Conservation (phyloP, 2,329 filamentous ascomycete genomes). For the Penicillium sp. region DNA sequence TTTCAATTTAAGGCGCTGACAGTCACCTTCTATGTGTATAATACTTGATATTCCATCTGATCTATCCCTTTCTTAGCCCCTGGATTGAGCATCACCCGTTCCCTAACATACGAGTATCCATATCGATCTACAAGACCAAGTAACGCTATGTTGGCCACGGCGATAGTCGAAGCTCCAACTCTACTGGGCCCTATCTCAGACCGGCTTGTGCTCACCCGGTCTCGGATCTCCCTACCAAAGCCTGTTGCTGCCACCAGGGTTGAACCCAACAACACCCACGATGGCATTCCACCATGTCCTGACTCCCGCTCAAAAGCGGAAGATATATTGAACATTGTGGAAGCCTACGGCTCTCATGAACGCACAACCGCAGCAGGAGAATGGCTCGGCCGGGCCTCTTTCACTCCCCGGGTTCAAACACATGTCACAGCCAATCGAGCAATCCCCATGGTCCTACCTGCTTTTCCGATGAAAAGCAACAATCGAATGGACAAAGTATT, state of each 20-base stretch:
- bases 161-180: neutral
- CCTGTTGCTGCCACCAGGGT: neutral
- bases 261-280: neutral
- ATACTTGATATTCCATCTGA: neutral
- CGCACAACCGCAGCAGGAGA: slow-evolving; percentile 2
- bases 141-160: slow-evolving; percentile 1
- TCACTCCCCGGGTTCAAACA: slow-evolving; percentile 5
- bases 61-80: slow-evolving; percentile 4
- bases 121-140: neutral
- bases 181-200: neutral
- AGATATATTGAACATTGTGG: slow-evolving; percentile 4
- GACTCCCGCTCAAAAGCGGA: neutral
- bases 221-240: neutral
- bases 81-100: neutral
- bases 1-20: neutral
- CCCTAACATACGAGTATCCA: neutral
- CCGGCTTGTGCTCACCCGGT: neutral
- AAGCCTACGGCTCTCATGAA: slow-evolving; percentile 4
- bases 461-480: slow-evolving; percentile 12
- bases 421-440: slow-evolving; percentile 2
- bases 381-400: slow-evolving; percentile 10
- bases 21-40: neutral
- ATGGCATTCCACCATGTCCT: neutral
- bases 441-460: slow-evolving; percentile 9
- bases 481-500: slow-evolving; percentile 10